Conservation (phyloP, 768 basidiomycete genomes). For the Daedalea quercina region DNA sequence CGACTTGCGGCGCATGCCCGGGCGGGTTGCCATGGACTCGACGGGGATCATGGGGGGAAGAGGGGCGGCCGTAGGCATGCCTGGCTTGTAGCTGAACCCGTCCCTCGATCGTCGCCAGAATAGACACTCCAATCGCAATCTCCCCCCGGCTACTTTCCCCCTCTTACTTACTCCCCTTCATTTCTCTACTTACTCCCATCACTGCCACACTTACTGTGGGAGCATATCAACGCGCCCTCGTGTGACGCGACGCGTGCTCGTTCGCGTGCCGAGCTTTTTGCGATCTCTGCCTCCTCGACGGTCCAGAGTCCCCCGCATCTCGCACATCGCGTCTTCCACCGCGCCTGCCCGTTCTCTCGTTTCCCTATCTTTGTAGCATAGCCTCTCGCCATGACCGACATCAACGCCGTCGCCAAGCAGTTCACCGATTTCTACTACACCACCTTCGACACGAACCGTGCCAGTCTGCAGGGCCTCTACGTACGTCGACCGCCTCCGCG, state of each 20-base stretch:
- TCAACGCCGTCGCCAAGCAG: slow-evolving; percentile 67
- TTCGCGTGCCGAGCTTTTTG: slow-evolving; percentile 1
- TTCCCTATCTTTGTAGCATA: slow-evolving; percentile 14
- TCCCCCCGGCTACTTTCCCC: neutral
- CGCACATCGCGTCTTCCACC: neutral
- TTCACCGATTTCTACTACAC: slow-evolving; percentile 81
- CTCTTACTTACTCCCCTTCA: too few species aligned
- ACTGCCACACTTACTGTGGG: neutral
- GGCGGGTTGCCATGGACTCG: slow-evolving; percentile 11
- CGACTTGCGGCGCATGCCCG: slow-evolving; percentile 72
- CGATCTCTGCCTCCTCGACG: neutral
- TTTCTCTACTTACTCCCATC: neutral
- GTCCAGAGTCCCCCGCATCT: too few species aligned
- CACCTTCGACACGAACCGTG: slow-evolving; percentile 64
- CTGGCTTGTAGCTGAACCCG: slow-evolving; percentile 14
- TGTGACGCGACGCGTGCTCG: neutral
- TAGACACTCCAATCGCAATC: neutral
- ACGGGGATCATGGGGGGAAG: slow-evolving; percentile 20
- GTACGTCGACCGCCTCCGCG: slow-evolving; percentile 43
- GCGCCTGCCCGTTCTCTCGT: slow-evolving; percentile 8
- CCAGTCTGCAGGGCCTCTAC: slow-evolving; percentile 58
- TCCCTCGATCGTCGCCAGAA: neutral
- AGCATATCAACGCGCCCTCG: slow-evolving; percentile 1
- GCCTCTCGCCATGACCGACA: slow-evolving; percentile 54
- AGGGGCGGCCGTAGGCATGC: slow-evolving; percentile 21